These are phyloP conservation scores for Malassezia psittaci DNA, from an alignment of 1,284 basidiomycete genomes.

Conservation along the genomic window DNA sequence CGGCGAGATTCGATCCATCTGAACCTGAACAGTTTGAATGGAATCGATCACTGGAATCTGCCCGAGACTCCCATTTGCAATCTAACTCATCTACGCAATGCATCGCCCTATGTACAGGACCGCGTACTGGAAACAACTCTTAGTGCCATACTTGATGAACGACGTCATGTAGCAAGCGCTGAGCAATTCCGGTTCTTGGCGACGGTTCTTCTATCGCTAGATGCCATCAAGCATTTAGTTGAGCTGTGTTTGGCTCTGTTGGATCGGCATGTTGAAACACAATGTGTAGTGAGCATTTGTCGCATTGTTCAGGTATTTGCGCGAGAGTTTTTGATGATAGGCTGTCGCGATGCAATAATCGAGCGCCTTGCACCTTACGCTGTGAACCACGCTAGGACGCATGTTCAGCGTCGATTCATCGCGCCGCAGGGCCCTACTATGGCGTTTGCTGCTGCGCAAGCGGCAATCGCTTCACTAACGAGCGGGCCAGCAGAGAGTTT, in stretches of 20 bases:
- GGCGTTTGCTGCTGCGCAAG: conserved; percentile 7
- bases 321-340: conserved; percentile 6
- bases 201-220: conserved; percentile 3
- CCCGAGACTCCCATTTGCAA: neutral
- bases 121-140: conserved; percentile 9
- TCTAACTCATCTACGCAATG: conserved; percentile 27
- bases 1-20: neutral
- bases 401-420: conserved; percentile 1
- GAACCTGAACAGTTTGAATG: neutral
- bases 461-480: conserved; percentile 1
- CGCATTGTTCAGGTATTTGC: conserved; percentile 6
- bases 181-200: conserved; percentile 3
- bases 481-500: neutral
- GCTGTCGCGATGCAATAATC: neutral
- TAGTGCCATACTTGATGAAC: neutral
- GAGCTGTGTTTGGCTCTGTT: conserved; percentile 10
- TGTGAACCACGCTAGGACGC: conserved; percentile 3
- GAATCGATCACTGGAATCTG: neutral
- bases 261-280: conserved; percentile 11
- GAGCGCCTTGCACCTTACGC: conserved; percentile 11
- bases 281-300: conserved; percentile 12
- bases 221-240: conserved; percentile 1
- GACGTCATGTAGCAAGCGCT: neutral
- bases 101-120: conserved; percentile 30
- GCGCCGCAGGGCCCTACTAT: conserved; percentile 9